phyloP scores from a whole-genome alignment of 108 stramenopile species.

The Fragilaria radians region DNA sequence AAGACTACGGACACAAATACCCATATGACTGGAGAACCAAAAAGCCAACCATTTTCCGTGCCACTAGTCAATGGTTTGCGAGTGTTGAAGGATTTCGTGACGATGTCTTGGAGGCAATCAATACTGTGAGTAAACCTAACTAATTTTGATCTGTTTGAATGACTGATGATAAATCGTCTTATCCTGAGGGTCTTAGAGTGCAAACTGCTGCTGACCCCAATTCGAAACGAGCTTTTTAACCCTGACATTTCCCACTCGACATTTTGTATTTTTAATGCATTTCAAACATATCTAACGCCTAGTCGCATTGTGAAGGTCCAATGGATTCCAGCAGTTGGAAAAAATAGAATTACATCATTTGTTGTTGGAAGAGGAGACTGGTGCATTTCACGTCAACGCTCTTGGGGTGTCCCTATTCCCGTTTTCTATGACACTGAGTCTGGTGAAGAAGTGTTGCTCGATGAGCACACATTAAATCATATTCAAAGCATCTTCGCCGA shows the following conservation, averaged over 20 bases:
- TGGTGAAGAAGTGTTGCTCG: constrained; percentile 80
- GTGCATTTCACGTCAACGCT: constrained; percentile 98
- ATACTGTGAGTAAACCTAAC: constrained; percentile 55
- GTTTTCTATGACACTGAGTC: constrained; percentile 89
- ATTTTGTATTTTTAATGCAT: background rate
- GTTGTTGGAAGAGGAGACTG: constrained; percentile 88
- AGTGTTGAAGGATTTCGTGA: constrained; percentile 92
- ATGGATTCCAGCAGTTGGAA: constrained; percentile 94
- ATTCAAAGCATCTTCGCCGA: constrained; percentile 78
- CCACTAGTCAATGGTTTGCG: constrained; percentile 99
- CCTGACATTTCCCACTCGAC: constrained; percentile 21
- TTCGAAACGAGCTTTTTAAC: constrained; percentile 46
- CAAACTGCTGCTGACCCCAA: constrained; percentile 25
- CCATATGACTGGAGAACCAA: constrained; percentile 99
- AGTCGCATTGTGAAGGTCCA: constrained; percentile 49
- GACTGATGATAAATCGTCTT: constrained; percentile 41
- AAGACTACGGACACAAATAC: constrained; percentile 96
- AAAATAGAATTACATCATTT: constrained; percentile 86
- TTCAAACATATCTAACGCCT: background rate
- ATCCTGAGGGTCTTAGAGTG: constrained; percentile 55
- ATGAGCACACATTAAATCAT: constrained; percentile 79
- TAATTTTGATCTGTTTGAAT: constrained; percentile 6
- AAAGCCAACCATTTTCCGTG: constrained; percentile 97
- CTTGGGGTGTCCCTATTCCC: constrained; percentile 99
- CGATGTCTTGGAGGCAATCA: constrained; percentile 79